phyloP scores from a whole-genome alignment of 169 alveolate species.

The Eimeria tenella region DNA sequence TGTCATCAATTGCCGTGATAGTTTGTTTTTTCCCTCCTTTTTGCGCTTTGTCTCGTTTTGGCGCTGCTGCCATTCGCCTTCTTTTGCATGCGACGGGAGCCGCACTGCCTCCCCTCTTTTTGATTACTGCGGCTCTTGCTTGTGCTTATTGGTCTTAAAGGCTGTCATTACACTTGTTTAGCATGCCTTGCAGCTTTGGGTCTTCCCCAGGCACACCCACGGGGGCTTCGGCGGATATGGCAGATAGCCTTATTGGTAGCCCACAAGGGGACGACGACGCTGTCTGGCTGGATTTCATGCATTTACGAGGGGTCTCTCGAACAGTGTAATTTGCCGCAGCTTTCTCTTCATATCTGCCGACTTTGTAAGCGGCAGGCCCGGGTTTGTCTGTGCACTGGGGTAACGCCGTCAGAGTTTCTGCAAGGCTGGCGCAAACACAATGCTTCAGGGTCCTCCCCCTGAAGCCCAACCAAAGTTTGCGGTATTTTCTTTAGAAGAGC shows the following conservation, averaged over 20 bases:
- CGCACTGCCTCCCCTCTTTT: constrained; percentile 18
- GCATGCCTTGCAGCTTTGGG: not conserved
- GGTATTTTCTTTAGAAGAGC: not conserved
- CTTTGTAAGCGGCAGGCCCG: not conserved
- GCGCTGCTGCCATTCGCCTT: not conserved
- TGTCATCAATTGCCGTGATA: not conserved
- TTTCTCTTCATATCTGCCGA: not conserved
- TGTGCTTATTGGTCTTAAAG: not conserved
- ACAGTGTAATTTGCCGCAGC: not conserved
- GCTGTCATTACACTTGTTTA: not conserved
- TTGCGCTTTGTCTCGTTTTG: not conserved
- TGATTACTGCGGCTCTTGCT: not conserved
- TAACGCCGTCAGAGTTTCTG: not conserved
- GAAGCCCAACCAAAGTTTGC: constrained; percentile 4
- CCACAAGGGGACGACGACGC: constrained; percentile 8
- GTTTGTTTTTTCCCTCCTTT: not conserved
- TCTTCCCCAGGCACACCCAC: not conserved
- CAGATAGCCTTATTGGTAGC: not conserved
- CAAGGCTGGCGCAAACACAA: not conserved
- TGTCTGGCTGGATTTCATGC: not conserved
- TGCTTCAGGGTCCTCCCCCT: constrained; percentile 1
- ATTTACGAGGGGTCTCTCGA: not conserved
- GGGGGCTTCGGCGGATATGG: not conserved
- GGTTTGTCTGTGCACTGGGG: not conserved
- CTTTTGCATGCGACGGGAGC: constrained; percentile 27